A percentile compares a stretch with the other conserved stretches of the same genome.
These are phyloP conservation scores for Chamaenerion angustifolium DNA, from an alignment of 345 rosid species.

Conservation along the genomic window DNA sequence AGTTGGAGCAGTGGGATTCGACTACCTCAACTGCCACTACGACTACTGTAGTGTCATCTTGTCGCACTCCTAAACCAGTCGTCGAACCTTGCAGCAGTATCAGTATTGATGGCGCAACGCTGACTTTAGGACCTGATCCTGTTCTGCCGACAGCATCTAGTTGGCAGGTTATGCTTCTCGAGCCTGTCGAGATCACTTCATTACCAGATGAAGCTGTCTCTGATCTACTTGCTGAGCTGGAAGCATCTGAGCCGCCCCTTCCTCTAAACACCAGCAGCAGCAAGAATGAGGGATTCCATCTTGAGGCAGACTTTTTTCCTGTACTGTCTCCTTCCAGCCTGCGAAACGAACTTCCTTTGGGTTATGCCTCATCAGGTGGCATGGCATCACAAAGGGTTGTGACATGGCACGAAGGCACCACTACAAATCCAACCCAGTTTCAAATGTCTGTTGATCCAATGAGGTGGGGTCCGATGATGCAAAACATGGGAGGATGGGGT, in stretches of 20 bases:
- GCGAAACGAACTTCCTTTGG: too few species aligned
- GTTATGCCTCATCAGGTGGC: too few species aligned
- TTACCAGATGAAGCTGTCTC: conserved; percentile 83
- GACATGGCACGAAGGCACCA: too few species aligned
- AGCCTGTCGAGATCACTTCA: conserved; percentile 38
- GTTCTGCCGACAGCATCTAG: conserved; percentile 27
- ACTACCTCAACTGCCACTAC: too few species aligned
- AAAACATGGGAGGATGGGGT: too few species aligned
- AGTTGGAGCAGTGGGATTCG: too few species aligned
- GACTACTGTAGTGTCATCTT: too few species aligned
- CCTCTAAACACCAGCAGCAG: conserved; percentile 30
- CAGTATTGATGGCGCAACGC: conserved; percentile 42
- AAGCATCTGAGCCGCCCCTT: conserved; percentile 76
- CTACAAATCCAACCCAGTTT: too few species aligned
- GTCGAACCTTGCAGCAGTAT: conserved; percentile 23
- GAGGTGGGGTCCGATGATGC: too few species aligned
- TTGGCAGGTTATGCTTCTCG: conserved; percentile 61
- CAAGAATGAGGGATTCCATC: conserved; percentile 58
- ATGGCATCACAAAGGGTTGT: too few species aligned
- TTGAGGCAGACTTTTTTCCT: conserved; percentile 44
- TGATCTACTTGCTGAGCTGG: conserved; percentile 87
- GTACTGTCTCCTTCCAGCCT: conserved; percentile 6
- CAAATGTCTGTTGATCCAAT: too few species aligned
- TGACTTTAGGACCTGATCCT: conserved; percentile 39
- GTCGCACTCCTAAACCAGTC: too few species aligned